Evolutionary conservation across 73 alveolate genomes (phyloP).

Genomic region (Paramecium primaurelia): DNA sequence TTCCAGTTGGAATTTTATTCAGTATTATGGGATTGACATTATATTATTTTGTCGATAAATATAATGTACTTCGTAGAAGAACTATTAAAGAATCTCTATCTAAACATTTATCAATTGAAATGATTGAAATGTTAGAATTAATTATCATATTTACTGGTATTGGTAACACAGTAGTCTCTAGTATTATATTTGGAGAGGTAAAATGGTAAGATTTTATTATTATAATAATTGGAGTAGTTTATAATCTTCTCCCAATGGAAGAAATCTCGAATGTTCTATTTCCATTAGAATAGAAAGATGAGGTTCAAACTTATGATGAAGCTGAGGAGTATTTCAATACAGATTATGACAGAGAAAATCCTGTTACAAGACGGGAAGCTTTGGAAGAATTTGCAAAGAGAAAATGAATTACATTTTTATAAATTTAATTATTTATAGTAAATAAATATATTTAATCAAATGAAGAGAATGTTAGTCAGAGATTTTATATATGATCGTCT

Average conservation of each 20-base stretch:
- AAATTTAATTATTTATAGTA: neutral
- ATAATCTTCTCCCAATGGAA: constrained; percentile 53
- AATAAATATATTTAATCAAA: neutral
- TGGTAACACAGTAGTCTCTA: constrained; percentile 37
- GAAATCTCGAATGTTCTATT: constrained; percentile 39
- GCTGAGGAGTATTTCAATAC: constrained; percentile 55
- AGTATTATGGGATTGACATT: constrained; percentile 41
- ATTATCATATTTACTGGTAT: constrained; percentile 38
- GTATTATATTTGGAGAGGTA: constrained; percentile 26
- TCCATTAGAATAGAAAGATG: constrained; percentile 57
- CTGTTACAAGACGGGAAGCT: constrained; percentile 55
- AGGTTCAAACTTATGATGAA: neutral
- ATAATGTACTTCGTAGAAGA: constrained; percentile 49
- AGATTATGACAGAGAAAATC: constrained; percentile 62
- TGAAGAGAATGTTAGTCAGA: constrained; percentile 28
- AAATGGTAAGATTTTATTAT: constrained; percentile 50
- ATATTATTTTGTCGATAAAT: constrained; percentile 53
- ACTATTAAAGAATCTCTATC: constrained; percentile 56
- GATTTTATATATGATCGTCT: constrained; percentile 81
- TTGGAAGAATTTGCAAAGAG: neutral
- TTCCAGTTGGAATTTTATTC: constrained; percentile 49
- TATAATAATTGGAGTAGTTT: constrained; percentile 22
- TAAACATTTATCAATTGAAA: constrained; percentile 32
- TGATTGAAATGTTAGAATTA: constrained; percentile 53
- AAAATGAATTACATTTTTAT: neutral